These are phyloP conservation scores for Plectosphaerella sp. DNA, from an alignment of 2,329 filamentous ascomycete genomes.

Conservation along the genomic window DNA sequence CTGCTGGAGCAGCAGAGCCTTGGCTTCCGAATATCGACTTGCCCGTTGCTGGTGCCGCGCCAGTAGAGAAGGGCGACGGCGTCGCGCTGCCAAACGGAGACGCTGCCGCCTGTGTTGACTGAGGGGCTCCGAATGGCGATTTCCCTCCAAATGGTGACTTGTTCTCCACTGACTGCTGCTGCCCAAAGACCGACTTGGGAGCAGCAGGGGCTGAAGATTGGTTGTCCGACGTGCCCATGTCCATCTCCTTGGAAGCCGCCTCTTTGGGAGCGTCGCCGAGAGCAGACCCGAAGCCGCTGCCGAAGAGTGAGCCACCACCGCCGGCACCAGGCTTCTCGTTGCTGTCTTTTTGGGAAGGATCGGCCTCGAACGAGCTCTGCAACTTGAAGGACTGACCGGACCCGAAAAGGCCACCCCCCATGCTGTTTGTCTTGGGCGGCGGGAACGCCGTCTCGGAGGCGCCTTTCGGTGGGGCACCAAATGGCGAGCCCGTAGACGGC, in stretches of 20 bases:
- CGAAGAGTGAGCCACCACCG: slow-evolving; percentile 51
- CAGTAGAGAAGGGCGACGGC: too few species aligned
- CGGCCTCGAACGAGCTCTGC: slow-evolving; percentile 62
- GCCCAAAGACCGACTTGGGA: not conserved
- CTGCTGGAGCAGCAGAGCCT: too few species aligned
- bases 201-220: slow-evolving; percentile 1
- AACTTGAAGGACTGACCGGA: slow-evolving; percentile 58
- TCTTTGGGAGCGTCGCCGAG: slow-evolving; percentile 43
- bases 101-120: not conserved
- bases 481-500: slow-evolving; percentile 23
- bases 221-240: slow-evolving; percentile 41
- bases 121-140: not conserved
- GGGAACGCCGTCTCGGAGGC: slow-evolving; percentile 35
- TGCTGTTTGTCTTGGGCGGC: slow-evolving; percentile 30
- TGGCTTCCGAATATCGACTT: too few species aligned
- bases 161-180: not conserved
- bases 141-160: not conserved
- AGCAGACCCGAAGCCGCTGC: slow-evolving; percentile 55
- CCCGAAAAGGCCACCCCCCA: slow-evolving; percentile 32
- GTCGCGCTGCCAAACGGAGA: not conserved
- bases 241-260: slow-evolving; percentile 41
- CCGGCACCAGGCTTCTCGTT: slow-evolving; percentile 41
- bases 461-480: slow-evolving; percentile 21
- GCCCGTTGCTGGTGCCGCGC: too few species aligned
- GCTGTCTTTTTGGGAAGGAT: slow-evolving; percentile 57